Evolutionary conservation across 352 stramenopile genomes (phyloP).

Genomic region (Thalassiosira exigua): DNA sequence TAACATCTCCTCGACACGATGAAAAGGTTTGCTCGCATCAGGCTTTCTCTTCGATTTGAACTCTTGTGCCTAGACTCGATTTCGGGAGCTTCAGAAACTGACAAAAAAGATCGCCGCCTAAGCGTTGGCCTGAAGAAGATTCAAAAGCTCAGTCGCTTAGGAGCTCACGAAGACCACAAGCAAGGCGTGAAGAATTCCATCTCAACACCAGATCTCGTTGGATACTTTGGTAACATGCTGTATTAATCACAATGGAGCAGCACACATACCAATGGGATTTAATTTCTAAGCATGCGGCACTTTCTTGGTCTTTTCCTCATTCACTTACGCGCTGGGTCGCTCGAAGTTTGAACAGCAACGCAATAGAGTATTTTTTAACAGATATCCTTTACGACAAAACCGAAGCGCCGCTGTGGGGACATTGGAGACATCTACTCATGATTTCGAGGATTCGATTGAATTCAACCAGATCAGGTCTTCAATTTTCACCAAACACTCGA

Average conservation of each 20-base stretch:
- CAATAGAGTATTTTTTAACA: no score
- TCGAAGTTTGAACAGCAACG: no score
- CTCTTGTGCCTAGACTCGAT: slow-evolving; percentile 75
- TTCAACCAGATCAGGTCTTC: slow-evolving; percentile 8
- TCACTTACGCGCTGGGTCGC: no score
- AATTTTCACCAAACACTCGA: slow-evolving; percentile 21
- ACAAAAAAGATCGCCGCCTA: slow-evolving; percentile 37
- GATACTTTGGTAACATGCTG: slow-evolving; percentile 81
- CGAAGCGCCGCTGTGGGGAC: no score
- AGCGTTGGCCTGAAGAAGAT: slow-evolving; percentile 80
- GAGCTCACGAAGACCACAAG: slow-evolving; percentile 75
- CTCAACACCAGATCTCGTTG: slow-evolving; percentile 64
- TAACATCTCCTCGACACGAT: slow-evolving; percentile 11
- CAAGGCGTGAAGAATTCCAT: slow-evolving; percentile 51
- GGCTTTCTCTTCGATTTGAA: slow-evolving; percentile 83
- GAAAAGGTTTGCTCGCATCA: slow-evolving; percentile 79
- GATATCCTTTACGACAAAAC: no score
- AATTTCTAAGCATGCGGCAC: no score
- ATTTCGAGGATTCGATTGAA: neutral
- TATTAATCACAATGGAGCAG: no score
- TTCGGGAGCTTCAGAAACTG: slow-evolving; percentile 28
- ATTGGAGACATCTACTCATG: no score
- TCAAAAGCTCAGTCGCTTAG: slow-evolving; percentile 67
- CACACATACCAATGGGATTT: no score
- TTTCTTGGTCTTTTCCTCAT: no score